A percentile compares a stretch with the other conserved stretches of the same genome.
Conservation (phyloP, 768 basidiomycete genomes). For the Xerocomellus dryophilus region DNA sequence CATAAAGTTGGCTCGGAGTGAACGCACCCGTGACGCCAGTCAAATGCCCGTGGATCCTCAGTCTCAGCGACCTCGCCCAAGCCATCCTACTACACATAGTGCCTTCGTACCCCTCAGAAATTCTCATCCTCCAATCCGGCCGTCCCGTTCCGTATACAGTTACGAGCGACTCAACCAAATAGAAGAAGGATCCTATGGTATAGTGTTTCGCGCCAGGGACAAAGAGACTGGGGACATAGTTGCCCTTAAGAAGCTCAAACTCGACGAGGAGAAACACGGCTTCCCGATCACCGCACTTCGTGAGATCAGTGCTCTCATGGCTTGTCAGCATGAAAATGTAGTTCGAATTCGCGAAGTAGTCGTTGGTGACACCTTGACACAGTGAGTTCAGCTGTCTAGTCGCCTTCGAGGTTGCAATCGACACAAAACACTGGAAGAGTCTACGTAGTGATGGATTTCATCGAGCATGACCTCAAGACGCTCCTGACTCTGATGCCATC, state of each 20-base stretch:
- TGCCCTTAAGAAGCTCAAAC: constrained; percentile 94
- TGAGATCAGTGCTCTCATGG: constrained; percentile 96
- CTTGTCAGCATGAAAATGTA: constrained; percentile 91
- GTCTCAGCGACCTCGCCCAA: constrained; percentile 12
- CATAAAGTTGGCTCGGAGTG: constrained; percentile 39
- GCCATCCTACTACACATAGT: constrained; percentile 45
- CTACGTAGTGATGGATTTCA: constrained; percentile 99
- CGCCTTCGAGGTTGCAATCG: constrained; percentile 4
- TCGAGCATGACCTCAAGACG: constrained; percentile 98
- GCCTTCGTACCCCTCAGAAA: constrained; percentile 73
- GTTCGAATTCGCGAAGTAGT: constrained; percentile 97
- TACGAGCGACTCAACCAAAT: constrained; percentile 97
- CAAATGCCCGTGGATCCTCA: constrained; percentile 18
- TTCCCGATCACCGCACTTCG: constrained; percentile 96
- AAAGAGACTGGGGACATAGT: constrained; percentile 95
- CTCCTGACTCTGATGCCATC: constrained; percentile 92
- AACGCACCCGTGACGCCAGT: constrained; percentile 14
- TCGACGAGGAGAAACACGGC: constrained; percentile 98
- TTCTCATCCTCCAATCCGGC: constrained; percentile 71
- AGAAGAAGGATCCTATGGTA: constrained; percentile 97
- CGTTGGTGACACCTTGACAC: constrained; percentile 96
- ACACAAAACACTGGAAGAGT: constrained; percentile 54
- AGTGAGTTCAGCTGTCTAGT: constrained; percentile 61
- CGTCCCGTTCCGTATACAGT: constrained; percentile 90
- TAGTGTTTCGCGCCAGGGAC: constrained; percentile 95